Evolutionary conservation across 2,329 filamentous ascomycete species (phyloP).

Genomic region (Colletotrichum truncatum): DNA sequence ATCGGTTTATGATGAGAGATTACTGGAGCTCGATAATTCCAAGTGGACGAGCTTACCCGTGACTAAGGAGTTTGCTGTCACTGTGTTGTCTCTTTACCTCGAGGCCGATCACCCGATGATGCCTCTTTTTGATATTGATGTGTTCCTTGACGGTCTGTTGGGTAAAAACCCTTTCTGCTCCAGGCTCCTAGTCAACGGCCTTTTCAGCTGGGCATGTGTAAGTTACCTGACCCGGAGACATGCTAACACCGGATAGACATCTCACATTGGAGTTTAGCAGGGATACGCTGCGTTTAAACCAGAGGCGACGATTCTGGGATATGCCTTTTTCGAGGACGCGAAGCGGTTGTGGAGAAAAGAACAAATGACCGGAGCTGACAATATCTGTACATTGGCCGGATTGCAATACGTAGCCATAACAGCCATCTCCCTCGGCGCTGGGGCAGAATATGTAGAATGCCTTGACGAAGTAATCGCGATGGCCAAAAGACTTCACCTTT

Average conservation of each 20-base stretch:
- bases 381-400: background rate
- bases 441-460: background rate
- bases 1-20: background rate
- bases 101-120: background rate
- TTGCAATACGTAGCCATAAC: background rate
- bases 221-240: background rate
- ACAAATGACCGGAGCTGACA: background rate
- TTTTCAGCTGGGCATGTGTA: slow-evolving; percentile 3
- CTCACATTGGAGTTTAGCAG: background rate
- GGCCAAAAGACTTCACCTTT: background rate
- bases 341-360: background rate
- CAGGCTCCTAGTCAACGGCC: background rate
- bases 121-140: background rate
- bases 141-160: background rate
- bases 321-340: background rate
- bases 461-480: background rate
- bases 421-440: background rate
- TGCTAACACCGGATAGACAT: too few species aligned
- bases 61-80: background rate
- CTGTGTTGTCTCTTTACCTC: background rate
- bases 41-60: background rate
- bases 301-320: background rate
- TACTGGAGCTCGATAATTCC: background rate
- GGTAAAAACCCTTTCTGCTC: background rate
- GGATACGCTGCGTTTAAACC: background rate